Conservation (phyloP, 768 basidiomycete genomes). For the Mycena galericulata region DNA sequence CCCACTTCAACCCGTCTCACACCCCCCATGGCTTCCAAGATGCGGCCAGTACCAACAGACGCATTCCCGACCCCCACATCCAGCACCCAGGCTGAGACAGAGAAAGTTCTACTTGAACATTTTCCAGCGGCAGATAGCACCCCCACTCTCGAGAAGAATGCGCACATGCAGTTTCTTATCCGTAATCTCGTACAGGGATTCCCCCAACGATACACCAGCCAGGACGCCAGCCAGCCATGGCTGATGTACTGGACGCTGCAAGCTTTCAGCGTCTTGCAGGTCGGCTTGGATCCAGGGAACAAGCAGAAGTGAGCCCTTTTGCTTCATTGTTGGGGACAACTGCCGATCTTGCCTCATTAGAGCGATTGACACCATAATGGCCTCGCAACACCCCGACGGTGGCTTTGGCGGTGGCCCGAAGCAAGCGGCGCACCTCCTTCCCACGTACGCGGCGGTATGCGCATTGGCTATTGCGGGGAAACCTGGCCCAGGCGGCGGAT, state of each 20-base stretch:
- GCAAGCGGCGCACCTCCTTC: constrained; percentile 87
- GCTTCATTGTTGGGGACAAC: constrained; percentile 16
- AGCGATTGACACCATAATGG: constrained; percentile 82
- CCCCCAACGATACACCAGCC: constrained; percentile 79
- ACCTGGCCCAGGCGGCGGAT: constrained; percentile 80
- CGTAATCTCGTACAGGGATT: constrained; percentile 83
- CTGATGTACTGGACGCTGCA: constrained; percentile 94
- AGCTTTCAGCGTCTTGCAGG: constrained; percentile 81
- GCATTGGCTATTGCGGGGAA: constrained; percentile 85
- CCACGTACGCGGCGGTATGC: constrained; percentile 91
- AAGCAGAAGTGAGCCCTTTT: constrained; percentile 71
- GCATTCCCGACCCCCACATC: constrained; percentile 75
- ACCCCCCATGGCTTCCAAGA: constrained; percentile 33
- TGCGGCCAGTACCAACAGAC: constrained; percentile 62
- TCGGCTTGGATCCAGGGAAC: constrained; percentile 80
- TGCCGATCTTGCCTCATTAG: constrained; percentile 50
- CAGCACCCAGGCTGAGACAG: constrained; percentile 70
- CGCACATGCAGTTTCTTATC: constrained; percentile 82
- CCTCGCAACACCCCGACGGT: constrained; percentile 87
- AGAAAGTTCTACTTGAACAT: constrained; percentile 70
- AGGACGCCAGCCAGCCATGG: constrained; percentile 98
- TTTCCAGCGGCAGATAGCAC: constrained; percentile 47
- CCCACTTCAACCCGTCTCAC: not conserved
- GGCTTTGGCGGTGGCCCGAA: constrained; percentile 95
- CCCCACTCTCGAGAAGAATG: constrained; percentile 65